Conservation (phyloP, 345 rosid species). For the Gossypioides kirkii region DNA sequence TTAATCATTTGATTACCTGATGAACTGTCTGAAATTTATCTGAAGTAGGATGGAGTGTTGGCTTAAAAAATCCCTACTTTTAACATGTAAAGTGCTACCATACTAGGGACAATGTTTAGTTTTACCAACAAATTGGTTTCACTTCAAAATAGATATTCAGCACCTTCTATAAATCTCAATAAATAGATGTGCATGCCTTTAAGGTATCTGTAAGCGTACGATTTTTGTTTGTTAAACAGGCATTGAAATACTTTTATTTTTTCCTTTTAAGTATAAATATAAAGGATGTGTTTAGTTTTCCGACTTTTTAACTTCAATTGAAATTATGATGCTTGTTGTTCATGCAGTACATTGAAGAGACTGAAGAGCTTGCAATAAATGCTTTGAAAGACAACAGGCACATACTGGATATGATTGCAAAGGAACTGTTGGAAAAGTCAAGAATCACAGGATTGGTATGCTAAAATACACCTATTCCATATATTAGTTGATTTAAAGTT, state of each 20-base stretch:
- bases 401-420: conserved; percentile 64
- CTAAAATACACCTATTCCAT: conserved; percentile 7
- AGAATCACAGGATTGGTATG: conserved; percentile 95
- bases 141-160: background rate
- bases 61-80: background rate
- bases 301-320: background rate
- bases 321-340: conserved; percentile 20
- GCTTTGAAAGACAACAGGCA: conserved; percentile 67
- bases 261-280: background rate
- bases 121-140: background rate
- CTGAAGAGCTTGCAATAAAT: conserved; percentile 88
- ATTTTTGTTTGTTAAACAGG: background rate
- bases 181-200: background rate
- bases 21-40: background rate
- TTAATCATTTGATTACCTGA: background rate
- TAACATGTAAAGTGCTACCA: background rate
- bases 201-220: background rate
- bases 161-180: background rate
- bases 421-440: conserved; percentile 63
- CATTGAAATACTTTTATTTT: background rate
- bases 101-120: background rate
- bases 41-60: background rate
- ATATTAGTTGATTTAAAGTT: background rate
- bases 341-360: conserved; percentile 82
- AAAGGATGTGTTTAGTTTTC: background rate